These are phyloP conservation scores for Sherardia arvensis DNA, from an alignment of 257 asterid species.

Conservation along the genomic window DNA sequence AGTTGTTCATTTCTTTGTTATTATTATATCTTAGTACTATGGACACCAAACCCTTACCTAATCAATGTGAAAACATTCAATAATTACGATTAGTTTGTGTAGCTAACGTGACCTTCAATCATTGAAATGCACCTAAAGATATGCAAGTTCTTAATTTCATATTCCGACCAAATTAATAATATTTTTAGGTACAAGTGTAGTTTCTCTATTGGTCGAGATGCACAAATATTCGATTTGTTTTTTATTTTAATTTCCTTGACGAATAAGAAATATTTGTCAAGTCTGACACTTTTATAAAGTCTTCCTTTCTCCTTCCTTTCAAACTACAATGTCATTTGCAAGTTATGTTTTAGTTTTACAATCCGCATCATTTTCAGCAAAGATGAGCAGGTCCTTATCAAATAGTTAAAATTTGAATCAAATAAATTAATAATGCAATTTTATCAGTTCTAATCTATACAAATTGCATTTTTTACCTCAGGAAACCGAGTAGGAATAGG, in stretches of 20 bases:
- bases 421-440: too few relatives aligned
- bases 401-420: too few relatives aligned
- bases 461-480: too few relatives aligned
- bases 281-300: conserved; percentile 24
- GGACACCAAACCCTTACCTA: conserved; percentile 1
- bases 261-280: conserved; percentile 16
- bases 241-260: conserved; percentile 9
- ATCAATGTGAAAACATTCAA: not conserved
- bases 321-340: too few relatives aligned
- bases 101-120: conserved; percentile 53
- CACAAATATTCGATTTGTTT: conserved; percentile 17
- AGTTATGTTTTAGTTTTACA: too few relatives aligned
- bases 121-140: conserved; percentile 30
- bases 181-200: conserved; percentile 22
- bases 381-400: too few relatives aligned
- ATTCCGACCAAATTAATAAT: conserved; percentile 17
- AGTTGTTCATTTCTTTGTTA: too few relatives aligned
- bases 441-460: too few relatives aligned
- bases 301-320: conserved; percentile 20
- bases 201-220: conserved; percentile 18
- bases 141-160: conserved; percentile 23
- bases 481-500: too few relatives aligned
- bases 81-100: not conserved
- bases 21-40: not conserved
- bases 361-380: too few relatives aligned